Percentiles rank a stretch among this genome's conserved stretches.
phyloP scores from a whole-genome alignment of 2,329 filamentous ascomycete species.

The Dothiorella sarmentorum region DNA sequence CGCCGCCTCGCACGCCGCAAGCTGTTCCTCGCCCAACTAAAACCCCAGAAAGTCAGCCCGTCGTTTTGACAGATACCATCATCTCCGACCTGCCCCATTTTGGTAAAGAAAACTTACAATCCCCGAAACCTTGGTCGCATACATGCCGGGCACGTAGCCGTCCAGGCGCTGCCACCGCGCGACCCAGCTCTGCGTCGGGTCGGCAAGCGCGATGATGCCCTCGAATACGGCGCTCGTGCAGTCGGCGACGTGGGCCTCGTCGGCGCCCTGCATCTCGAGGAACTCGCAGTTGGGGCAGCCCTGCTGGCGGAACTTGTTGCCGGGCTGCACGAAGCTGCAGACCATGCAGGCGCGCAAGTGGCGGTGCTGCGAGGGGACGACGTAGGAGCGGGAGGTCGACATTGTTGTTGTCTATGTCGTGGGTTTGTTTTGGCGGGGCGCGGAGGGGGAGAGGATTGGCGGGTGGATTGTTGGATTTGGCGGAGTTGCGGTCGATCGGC shows the following conservation, averaged over 20 bases:
- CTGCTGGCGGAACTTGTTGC: constrained; percentile 73
- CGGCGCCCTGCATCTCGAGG: constrained; percentile 74
- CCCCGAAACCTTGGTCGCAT: constrained; percentile 92
- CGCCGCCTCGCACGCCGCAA: constrained; percentile 54
- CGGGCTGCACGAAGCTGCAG: constrained; percentile 88
- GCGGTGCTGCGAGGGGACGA: constrained; percentile 72
- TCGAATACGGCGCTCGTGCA: constrained; percentile 97
- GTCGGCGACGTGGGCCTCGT: constrained; percentile 73
- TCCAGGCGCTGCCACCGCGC: constrained; percentile 95
- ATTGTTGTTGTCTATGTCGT: constrained; percentile 24
- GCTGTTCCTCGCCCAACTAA: constrained; percentile 55
- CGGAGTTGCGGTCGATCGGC: no score
- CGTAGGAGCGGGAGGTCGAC: constrained; percentile 32
- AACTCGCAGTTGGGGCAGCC: constrained; percentile 98
- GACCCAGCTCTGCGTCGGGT: constrained; percentile 86
- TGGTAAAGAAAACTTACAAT: constrained; percentile 52
- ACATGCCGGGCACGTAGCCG: constrained; percentile 81
- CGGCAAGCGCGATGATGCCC: constrained; percentile 78
- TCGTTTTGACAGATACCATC: no score
- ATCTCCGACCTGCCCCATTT: no score
- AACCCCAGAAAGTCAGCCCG: neutral
- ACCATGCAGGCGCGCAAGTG: constrained; percentile 97
- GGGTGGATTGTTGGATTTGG: neutral
- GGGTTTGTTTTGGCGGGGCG: neutral
- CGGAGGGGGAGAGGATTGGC: neutral